phyloP scores from a whole-genome alignment of 176 grass and related monocot species.

The Musa beccarii region DNA sequence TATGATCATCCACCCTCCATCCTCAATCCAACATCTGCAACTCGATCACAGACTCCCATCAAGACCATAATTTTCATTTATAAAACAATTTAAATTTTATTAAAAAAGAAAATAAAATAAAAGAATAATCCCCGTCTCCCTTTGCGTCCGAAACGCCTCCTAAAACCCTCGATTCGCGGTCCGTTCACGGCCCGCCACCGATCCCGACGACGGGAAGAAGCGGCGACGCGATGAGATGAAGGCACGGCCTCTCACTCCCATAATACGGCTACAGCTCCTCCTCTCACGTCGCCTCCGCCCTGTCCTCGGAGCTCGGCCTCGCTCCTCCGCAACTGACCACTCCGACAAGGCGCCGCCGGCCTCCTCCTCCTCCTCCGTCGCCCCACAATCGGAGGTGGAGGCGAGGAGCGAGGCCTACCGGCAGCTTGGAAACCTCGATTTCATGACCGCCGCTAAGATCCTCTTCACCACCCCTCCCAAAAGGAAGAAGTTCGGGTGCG shows the following conservation, averaged over 20 bases:
- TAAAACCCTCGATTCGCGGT: too few relatives aligned
- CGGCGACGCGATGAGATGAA: not conserved
- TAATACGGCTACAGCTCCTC: not conserved
- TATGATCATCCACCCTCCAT: too few relatives aligned
- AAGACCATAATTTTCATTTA: too few relatives aligned
- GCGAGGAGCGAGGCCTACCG: constrained; percentile 36
- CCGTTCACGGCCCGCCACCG: too few relatives aligned
- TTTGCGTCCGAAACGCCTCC: too few relatives aligned
- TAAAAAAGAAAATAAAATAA: too few relatives aligned
- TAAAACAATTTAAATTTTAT: too few relatives aligned
- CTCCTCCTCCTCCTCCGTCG: not conserved
- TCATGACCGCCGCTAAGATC: constrained; percentile 47
- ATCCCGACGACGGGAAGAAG: not conserved
- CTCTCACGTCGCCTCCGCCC: not conserved
- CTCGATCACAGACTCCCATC: too few relatives aligned
- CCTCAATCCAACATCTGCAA: too few relatives aligned
- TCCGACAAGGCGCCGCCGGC: not conserved
- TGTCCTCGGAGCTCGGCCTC: not conserved
- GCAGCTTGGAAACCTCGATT: constrained; percentile 38
- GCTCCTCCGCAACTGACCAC: not conserved
- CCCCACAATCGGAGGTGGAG: constrained; percentile 4
- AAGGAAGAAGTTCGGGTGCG: constrained; percentile 42
- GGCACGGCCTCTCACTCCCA: not conserved
- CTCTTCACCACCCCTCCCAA: constrained; percentile 39
- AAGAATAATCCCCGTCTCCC: too few relatives aligned